Base-by-base conservation (phyloP, 495 filamentous ascomycete species). In the Aspergillus ostianus region DNA sequence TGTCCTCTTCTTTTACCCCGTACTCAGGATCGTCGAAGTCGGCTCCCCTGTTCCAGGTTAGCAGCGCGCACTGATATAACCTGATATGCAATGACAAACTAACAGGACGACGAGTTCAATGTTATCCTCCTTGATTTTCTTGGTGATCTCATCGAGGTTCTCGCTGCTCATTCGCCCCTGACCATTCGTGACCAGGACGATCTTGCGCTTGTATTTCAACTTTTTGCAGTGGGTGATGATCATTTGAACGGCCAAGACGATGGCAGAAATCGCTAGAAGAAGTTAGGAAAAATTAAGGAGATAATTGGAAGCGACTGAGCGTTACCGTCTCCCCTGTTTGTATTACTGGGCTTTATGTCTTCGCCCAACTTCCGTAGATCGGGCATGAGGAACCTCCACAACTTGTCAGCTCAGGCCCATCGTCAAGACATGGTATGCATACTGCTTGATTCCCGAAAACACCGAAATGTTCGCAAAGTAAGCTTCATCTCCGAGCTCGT, bases 11-110 rank as follows among this genome's bases (percentile, higher is more conserved):
- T 71, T 93, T 95, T 66, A 90, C 88, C 27, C 93, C 92, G 66
- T 86, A 97, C 30, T 96, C 92, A 4, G 85, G 68, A 75, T 97
- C 95, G 64, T 99, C 92, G 70, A 98, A 98, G 73, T 99, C 94
- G 26, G 93, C 83, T 7, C 94, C 94, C 54, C 92, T 96, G 61
- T n/a, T 27, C 13, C 48, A 48, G n/a, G 55, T 81, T 69, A 81
- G 70, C 51, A 20, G 30, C 17, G 6, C n/a, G 21, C 9, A 29
- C 44, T 9, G 13, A 27, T 10, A 51, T 10, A n/a, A 23, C 7
- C 4, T 1, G 2, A 5, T 19, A 17, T 7, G 6, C 3, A 17
- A 12, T 20, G 2, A 15, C 6, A 18, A 6, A 84, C 89, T 73
- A 70, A 94, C 92, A 98, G 73, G 19, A 97, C 71, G 10, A 86